These are phyloP conservation scores for Daldinia loculata DNA, from an alignment of 495 filamentous ascomycete species.

Conservation along the genomic window DNA sequence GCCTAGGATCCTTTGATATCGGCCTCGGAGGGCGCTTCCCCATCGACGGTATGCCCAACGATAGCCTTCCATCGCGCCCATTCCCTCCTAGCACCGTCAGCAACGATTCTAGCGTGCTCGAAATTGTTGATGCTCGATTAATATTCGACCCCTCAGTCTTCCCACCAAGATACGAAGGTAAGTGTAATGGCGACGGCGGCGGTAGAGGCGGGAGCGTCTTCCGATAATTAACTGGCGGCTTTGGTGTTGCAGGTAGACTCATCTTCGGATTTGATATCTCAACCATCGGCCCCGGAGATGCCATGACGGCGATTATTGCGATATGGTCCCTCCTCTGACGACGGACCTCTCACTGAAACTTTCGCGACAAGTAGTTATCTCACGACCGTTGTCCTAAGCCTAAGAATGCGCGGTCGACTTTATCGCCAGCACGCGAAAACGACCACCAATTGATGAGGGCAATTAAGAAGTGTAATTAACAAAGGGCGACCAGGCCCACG, in stretches of 20 bases:
- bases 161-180: constrained; percentile 1
- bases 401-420: background rate
- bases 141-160: background rate
- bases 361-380: background rate
- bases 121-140: constrained; percentile 14
- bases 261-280: constrained; percentile 36
- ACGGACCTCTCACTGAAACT: background rate
- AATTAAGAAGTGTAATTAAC: constrained; percentile 19
- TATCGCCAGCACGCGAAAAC: background rate
- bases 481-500: constrained; percentile 44
- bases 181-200: constrained; percentile 33
- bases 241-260: constrained; percentile 31
- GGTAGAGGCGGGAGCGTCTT: constrained; percentile 44
- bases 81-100: constrained; percentile 5
- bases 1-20: constrained; percentile 38
- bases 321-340: background rate
- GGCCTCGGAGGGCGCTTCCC: constrained; percentile 21
- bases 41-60: constrained; percentile 12
- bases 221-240: constrained; percentile 21
- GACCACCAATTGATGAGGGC: constrained; percentile 6
- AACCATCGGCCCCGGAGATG: constrained; percentile 29
- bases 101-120: constrained; percentile 22
- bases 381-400: background rate
- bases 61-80: constrained; percentile 20
- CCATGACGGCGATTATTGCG: constrained; percentile 8